These are phyloP conservation scores for Fusarium xylarioides DNA, from an alignment of 2,329 filamentous ascomycete genomes.

Conservation along the genomic window DNA sequence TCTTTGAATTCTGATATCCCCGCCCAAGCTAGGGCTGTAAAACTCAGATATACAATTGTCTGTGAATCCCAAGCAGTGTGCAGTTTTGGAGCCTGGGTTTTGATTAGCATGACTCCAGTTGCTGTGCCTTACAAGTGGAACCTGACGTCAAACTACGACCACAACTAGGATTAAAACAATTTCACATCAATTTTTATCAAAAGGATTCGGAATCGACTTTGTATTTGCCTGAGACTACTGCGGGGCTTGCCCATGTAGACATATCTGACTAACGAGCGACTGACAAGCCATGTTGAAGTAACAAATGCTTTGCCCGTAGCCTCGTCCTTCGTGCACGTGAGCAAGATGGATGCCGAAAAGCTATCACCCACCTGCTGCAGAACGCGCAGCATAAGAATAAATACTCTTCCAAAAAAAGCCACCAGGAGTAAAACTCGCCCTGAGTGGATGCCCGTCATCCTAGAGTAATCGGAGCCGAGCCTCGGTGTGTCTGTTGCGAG, in stretches of 20 bases:
- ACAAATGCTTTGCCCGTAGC: conserved; percentile 46
- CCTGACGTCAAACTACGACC: background rate
- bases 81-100: background rate
- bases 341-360: conserved; percentile 23
- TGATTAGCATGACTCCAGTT: background rate
- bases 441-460: conserved; percentile 46
- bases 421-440: conserved; percentile 41
- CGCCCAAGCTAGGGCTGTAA: conserved; percentile 1
- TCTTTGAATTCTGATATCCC: conserved; percentile 26
- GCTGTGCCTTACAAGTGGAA: conserved; percentile 1
- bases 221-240: conserved; percentile 49
- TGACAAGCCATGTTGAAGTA: conserved; percentile 45
- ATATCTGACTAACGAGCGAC: conserved; percentile 46
- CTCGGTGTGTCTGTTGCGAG: conserved; percentile 42
- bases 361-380: conserved; percentile 9
- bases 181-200: conserved; percentile 1
- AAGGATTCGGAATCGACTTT: conserved; percentile 39
- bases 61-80: background rate
- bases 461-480: conserved; percentile 46
- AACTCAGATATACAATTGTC: background rate
- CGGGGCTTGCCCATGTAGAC: conserved; percentile 44
- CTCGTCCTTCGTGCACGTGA: conserved; percentile 39
- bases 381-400: conserved; percentile 38
- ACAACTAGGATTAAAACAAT: background rate
- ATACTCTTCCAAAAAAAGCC: conserved; percentile 43